Base-by-base conservation (phyloP, 129 eudicot species). In the Pseudognaphalium luteoalbum region DNA sequence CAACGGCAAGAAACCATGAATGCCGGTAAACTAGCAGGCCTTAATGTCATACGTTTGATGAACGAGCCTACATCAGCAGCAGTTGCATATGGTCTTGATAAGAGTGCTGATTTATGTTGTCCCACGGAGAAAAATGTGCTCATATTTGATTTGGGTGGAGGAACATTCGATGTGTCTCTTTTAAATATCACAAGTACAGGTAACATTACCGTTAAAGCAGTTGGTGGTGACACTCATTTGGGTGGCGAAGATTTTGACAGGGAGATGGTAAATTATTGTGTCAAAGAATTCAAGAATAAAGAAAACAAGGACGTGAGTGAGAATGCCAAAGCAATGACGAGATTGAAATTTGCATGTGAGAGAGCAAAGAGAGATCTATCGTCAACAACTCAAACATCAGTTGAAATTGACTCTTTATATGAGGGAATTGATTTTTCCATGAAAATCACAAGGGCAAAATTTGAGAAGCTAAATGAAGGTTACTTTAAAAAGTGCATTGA, bases 161-260 rank as follows among this genome's bases (percentile, higher is more conserved):
- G 81, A 22, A 78, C 68, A 0, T 78, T 78, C 42, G 82, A 70
- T 50, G 82, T 78, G 28, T 78, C 82, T 41, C 76, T 78, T 68
- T 70, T 78, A 14, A 70, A 12, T n/a, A 78, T 78, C 6, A 68
- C 11, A 51, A 66, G 52, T n/a, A 29, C 6, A 1, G 82, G 76
- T 7, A 44, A 4, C 0, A n/a, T 70, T 62, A 58, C 17, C 0
- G 82, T 76, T n/a, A 76, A 64, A 75, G 79, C 79, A 2, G 79
- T 75, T 7, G 79, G 79, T 1, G 78, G 78, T 41, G 78, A 74
- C 28, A 62, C 70, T 60, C 19, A 74, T 37, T 54, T 77, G 68
- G 74, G 74, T 25, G 81, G 74, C 0, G 69, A 68, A 6, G 50
- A 57, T 7, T 77, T 78, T 20, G 81, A 78, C 61, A 30, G 19